A percentile compares a stretch with the other conserved stretches of the same genome.
Evolutionary conservation across 371 early-diverging fungal genomes (phyloP).

Genomic region (Parasitella parasitica): DNA sequence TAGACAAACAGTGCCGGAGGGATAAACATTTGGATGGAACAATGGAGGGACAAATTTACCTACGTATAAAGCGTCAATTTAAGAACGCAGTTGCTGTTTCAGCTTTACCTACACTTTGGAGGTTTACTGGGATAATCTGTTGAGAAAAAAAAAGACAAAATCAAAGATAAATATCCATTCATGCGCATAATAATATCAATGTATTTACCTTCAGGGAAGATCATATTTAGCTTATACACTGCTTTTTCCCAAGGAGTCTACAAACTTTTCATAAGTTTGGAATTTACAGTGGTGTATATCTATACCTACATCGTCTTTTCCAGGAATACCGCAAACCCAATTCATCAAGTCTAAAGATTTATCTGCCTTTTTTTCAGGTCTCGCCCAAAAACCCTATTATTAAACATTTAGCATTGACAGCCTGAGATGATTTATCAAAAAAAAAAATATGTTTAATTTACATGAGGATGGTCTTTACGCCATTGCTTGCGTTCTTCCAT

Average conservation of each 20-base stretch:
- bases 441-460: too few relatives aligned
- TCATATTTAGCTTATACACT: conserved; percentile 87
- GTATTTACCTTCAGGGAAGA: conserved; percentile 83
- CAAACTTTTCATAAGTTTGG: neutral
- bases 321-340: conserved; percentile 97
- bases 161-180: neutral
- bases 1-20: conserved; percentile 98
- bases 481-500: conserved; percentile 97
- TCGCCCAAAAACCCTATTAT: conserved; percentile 79
- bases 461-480: conserved; percentile 96
- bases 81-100: neutral
- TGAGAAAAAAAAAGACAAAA: too few relatives aligned
- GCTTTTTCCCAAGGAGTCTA: conserved; percentile 97
- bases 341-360: conserved; percentile 81
- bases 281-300: neutral
- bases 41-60: conserved; percentile 88
- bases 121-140: conserved; percentile 83
- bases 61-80: conserved; percentile 14
- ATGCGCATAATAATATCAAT: neutral
- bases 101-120: conserved; percentile 71
- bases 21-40: conserved; percentile 99
- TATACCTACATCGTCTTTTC: conserved; percentile 64
- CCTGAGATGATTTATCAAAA: neutral
- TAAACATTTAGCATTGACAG: neutral
- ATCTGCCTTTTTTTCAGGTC: conserved; percentile 84